phyloP scores from a whole-genome alignment of 345 rosid species.

The Brassica napus region Da-Ae NC_063439.1:2821001-2821500 shows the following conservation, averaged over 20 bases:
- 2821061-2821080: slow-evolving; percentile 34
- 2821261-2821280: neutral
- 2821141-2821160: neutral
- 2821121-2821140: too few species aligned
- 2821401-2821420: too few species aligned
- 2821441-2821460: too few species aligned
- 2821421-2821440: too few species aligned
- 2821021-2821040: slow-evolving; percentile 30
- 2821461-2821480: too few species aligned
- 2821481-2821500: too few species aligned
- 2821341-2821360: too few species aligned
- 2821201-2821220: neutral
- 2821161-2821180: neutral
- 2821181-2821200: neutral
- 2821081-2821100: neutral
- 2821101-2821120: neutral
- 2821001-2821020: neutral
- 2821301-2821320: too few species aligned
- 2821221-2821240: neutral
- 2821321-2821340: too few species aligned
- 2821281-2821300: too few species aligned
- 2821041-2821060: slow-evolving; percentile 32
- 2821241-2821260: neutral
- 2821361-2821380: too few species aligned
- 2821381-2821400: too few species aligned